phyloP scores from a whole-genome alignment of 352 stramenopile species.

The Globisporangium okanoganense region DNA sequence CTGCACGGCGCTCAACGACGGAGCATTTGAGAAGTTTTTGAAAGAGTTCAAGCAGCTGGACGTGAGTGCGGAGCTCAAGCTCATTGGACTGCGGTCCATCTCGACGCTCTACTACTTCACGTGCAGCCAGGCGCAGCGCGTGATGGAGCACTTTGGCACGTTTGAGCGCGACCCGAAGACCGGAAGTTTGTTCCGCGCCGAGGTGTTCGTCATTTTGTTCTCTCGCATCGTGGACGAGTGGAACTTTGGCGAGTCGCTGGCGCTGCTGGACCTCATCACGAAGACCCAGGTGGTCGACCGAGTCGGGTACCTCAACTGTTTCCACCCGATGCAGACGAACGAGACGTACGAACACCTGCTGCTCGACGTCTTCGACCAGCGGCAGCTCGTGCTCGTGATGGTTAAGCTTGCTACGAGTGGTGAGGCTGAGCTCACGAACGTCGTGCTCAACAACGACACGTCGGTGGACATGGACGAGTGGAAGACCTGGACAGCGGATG shows the following conservation, averaged over 20 bases:
- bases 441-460: conserved; percentile 40
- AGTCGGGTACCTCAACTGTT: conserved; percentile 56
- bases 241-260: conserved; percentile 62
- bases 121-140: conserved; percentile 54
- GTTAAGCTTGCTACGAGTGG: conserved; percentile 40
- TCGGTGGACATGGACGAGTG: conserved; percentile 42
- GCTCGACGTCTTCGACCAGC: conserved; percentile 45
- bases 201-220: conserved; percentile 74
- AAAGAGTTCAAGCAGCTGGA: conserved; percentile 77
- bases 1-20: conserved; percentile 60
- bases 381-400: conserved; percentile 51
- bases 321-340: conserved; percentile 52
- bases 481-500: conserved; percentile 51
- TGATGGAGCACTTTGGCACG: conserved; percentile 79
- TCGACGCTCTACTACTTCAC: conserved; percentile 74
- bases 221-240: conserved; percentile 63
- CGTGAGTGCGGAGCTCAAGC: conserved; percentile 54
- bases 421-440: conserved; percentile 45
- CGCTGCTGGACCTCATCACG: conserved; percentile 56
- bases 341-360: conserved; percentile 52
- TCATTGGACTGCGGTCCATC: conserved; percentile 64
- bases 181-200: conserved; percentile 48
- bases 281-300: conserved; percentile 66
- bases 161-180: conserved; percentile 59
- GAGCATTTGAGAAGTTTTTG: conserved; percentile 67